A percentile compares a stretch with the other conserved stretches of the same genome.
Evolutionary conservation across 768 basidiomycete species (phyloP).

Genomic region (Leccinum boreale): DNA sequence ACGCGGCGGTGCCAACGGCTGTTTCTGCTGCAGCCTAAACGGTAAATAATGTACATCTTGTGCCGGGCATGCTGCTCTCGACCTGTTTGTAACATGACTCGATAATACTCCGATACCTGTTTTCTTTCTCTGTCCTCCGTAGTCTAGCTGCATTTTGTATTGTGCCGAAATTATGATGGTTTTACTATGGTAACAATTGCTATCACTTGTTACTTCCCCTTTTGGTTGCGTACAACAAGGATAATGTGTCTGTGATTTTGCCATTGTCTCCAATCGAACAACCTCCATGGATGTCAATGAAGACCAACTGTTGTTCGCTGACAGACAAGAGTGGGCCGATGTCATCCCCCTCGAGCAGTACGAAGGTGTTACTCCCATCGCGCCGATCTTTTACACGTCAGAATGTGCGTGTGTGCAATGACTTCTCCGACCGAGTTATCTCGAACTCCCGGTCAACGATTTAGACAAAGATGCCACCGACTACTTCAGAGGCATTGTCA

Average conservation of each 20-base stretch:
- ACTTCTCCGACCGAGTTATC: slow-evolving; percentile 2
- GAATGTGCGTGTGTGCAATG: slow-evolving; percentile 63
- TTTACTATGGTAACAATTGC: neutral
- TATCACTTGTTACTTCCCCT: neutral
- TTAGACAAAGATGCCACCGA: slow-evolving; percentile 90
- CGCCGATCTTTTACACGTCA: slow-evolving; percentile 86
- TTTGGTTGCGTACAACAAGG: neutral
- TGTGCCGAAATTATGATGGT: slow-evolving; percentile 13
- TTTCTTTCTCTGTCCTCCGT: slow-evolving; percentile 8
- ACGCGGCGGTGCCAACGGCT: slow-evolving; percentile 40
- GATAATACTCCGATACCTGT: slow-evolving; percentile 25
- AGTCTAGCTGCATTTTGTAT: slow-evolving; percentile 24
- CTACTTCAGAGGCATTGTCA: slow-evolving; percentile 85
- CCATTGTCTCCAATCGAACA: neutral
- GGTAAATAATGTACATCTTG: slow-evolving; percentile 3
- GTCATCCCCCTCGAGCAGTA: slow-evolving; percentile 78
- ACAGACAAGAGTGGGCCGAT: slow-evolving; percentile 76
- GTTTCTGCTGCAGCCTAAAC: slow-evolving; percentile 38
- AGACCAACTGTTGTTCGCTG: slow-evolving; percentile 44
- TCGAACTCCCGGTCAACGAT: slow-evolving; percentile 6
- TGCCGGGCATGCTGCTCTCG: slow-evolving; percentile 4
- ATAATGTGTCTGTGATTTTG: neutral
- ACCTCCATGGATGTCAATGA: slow-evolving; percentile 14
- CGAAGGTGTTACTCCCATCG: slow-evolving; percentile 74
- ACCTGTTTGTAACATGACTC: slow-evolving; percentile 6